phyloP scores from a whole-genome alignment of 352 stramenopile genomes.

The Globisporangium okanoganense region DNA sequence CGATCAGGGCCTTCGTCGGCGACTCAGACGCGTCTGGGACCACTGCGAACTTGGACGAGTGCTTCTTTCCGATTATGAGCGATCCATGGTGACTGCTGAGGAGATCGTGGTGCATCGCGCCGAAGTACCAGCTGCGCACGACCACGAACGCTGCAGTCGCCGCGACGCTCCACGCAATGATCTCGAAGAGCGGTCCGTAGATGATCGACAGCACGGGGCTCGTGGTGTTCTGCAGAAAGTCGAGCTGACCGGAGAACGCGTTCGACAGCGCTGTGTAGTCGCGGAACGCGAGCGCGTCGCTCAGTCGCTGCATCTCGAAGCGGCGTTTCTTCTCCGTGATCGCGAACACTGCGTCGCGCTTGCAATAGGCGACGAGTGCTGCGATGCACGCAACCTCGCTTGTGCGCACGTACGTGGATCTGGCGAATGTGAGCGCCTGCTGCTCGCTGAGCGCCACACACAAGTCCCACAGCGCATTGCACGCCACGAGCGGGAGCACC shows the following conservation, averaged over 20 bases:
- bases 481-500: constrained; percentile 28
- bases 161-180: constrained; percentile 16
- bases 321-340: constrained; percentile 17
- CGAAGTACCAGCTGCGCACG: constrained; percentile 21
- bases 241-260: constrained; percentile 18
- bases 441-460: constrained; percentile 26
- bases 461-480: constrained; percentile 38
- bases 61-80: not conserved
- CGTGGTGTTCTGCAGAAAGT: constrained; percentile 18
- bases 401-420: constrained; percentile 29
- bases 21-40: constrained; percentile 12
- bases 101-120: constrained; percentile 7
- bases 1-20: constrained; percentile 12
- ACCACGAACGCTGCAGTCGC: constrained; percentile 17
- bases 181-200: constrained; percentile 19
- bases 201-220: constrained; percentile 9
- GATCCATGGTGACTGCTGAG: constrained; percentile 13
- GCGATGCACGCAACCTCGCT: constrained; percentile 29
- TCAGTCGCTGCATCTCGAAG: constrained; percentile 17
- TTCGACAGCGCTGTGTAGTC: constrained; percentile 22
- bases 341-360: constrained; percentile 9
- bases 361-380: constrained; percentile 2
- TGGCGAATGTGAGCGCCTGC: constrained; percentile 19
- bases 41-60: constrained; percentile 17
- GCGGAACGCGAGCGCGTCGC: constrained; percentile 21